phyloP scores from a whole-genome alignment of 352 stramenopile genomes.

The Globisporangium cystogenes region DNA sequence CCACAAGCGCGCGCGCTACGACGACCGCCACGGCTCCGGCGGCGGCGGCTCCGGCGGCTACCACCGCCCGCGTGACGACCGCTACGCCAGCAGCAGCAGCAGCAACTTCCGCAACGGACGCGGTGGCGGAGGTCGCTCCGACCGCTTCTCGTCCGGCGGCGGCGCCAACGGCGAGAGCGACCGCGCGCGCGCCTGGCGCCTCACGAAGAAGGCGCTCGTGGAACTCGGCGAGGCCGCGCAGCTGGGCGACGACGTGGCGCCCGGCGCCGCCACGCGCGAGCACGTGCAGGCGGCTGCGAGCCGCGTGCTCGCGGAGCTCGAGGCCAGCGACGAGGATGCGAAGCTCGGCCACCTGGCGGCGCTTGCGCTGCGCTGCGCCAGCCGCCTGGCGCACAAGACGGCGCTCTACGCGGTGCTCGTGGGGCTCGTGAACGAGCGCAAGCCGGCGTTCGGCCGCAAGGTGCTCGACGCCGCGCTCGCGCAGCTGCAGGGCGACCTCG shows the following conservation, averaged over 20 bases:
- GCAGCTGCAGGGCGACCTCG: constrained; percentile 49
- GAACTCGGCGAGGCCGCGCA: constrained; percentile 48
- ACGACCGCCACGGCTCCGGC: constrained; percentile 26
- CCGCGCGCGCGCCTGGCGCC: constrained; percentile 54
- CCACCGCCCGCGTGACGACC: constrained; percentile 25
- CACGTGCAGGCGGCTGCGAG: constrained; percentile 35
- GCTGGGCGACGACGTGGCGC: constrained; percentile 25
- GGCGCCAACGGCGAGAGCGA: constrained; percentile 44
- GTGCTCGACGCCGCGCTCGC: constrained; percentile 32
- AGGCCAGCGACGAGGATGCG: constrained; percentile 38
- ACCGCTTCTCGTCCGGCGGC: constrained; percentile 14
- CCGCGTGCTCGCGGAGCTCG: constrained; percentile 46
- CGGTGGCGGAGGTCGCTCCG: constrained; percentile 18
- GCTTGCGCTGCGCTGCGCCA: constrained; percentile 46
- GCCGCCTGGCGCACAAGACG: constrained; percentile 65
- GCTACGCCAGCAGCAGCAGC: constrained; percentile 16
- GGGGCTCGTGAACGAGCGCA: constrained; percentile 62
- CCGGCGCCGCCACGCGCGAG: constrained; percentile 26
- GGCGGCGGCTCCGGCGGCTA: constrained; percentile 17
- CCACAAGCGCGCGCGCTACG: constrained; percentile 53
- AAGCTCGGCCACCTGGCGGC: constrained; percentile 51
- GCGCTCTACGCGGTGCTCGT: constrained; percentile 60
- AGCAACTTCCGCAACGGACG: constrained; percentile 10
- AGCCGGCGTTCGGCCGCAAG: constrained; percentile 44
- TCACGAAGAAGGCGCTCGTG: constrained; percentile 71